Percentiles rank a stretch among this genome's conserved stretches.
phyloP scores from a whole-genome alignment of 1,284 basidiomycete species.

The Baeospora myosura region DNA sequence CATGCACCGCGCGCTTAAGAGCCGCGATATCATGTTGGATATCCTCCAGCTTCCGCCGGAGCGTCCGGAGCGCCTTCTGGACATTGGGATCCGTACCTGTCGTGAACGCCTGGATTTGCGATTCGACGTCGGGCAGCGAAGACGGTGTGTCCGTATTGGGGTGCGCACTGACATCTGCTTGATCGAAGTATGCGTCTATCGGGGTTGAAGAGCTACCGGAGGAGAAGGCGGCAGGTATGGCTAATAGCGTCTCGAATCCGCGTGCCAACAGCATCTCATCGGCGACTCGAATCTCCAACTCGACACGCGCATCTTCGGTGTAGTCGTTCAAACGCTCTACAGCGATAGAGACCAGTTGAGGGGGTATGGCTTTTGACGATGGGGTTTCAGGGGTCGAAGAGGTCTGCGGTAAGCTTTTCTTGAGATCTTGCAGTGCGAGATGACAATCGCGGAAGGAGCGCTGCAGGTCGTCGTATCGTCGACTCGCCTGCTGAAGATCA shows the following conservation, averaged over 20 bases:
- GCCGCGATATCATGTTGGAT: constrained; percentile 74
- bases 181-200: constrained; percentile 16
- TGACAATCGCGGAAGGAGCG: constrained; percentile 64
- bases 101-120: constrained; percentile 55
- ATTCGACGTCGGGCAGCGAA: constrained; percentile 33
- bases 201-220: constrained; percentile 11
- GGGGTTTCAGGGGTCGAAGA: constrained; percentile 8
- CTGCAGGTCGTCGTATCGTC: constrained; percentile 58
- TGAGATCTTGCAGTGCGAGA: constrained; percentile 52
- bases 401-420: constrained; percentile 27
- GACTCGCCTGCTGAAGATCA: constrained; percentile 34
- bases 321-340: constrained; percentile 70
- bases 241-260: constrained; percentile 69
- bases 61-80: constrained; percentile 38
- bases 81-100: constrained; percentile 47
- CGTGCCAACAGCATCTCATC: constrained; percentile 68
- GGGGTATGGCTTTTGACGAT: constrained; percentile 14
- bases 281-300: constrained; percentile 76
- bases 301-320: constrained; percentile 78
- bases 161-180: constrained; percentile 1
- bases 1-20: constrained; percentile 53
- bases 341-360: constrained; percentile 41
- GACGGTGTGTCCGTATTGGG: constrained; percentile 13
- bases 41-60: constrained; percentile 62
- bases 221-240: constrained; percentile 45